Evolutionary conservation across 331 rosid genomes (phyloP).

Genomic region (Telfairia occidentalis): DNA sequence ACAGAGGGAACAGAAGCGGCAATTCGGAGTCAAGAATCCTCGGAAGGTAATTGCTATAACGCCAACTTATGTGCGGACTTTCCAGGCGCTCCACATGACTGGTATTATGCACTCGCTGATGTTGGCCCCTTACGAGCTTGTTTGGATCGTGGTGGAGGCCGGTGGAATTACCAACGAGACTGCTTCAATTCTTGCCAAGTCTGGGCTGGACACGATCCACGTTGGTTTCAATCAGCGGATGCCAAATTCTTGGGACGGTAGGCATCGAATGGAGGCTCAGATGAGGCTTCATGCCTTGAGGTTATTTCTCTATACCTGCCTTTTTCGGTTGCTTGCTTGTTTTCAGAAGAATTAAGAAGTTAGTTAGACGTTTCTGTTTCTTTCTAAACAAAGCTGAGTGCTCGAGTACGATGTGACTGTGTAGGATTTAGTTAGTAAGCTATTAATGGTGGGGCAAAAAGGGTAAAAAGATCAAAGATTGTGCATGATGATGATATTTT

Average conservation of each 20-base stretch:
- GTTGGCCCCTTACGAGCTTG: conserved; percentile 73
- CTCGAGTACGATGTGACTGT: conserved; percentile 1
- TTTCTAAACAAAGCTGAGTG: background rate
- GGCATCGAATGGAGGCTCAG: conserved; percentile 68
- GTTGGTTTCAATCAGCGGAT: conserved; percentile 49
- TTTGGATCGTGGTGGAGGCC: conserved; percentile 95
- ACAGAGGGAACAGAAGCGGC: conserved; percentile 75
- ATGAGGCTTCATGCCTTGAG: conserved; percentile 89
- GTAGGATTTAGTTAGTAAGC: background rate
- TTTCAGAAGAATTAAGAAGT: background rate
- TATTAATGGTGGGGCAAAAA: background rate
- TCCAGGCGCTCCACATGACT: conserved; percentile 80
- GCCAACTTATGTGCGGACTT: conserved; percentile 83
- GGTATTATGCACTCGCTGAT: conserved; percentile 93
- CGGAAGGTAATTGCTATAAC: conserved; percentile 57
- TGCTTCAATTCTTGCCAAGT: conserved; percentile 53
- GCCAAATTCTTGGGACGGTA: conserved; percentile 76
- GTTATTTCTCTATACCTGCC: conserved; percentile 21
- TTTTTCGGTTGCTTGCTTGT: background rate
- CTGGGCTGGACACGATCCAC: conserved; percentile 63
- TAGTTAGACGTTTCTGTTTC: conserved; percentile 6
- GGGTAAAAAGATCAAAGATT: background rate
- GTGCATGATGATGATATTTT: background rate
- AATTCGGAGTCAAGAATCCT: conserved; percentile 75
- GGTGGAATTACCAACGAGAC: conserved; percentile 85